Base-by-base conservation (phyloP, 345 rosid species). In the Melaleuca quinquenervia region DNA sequence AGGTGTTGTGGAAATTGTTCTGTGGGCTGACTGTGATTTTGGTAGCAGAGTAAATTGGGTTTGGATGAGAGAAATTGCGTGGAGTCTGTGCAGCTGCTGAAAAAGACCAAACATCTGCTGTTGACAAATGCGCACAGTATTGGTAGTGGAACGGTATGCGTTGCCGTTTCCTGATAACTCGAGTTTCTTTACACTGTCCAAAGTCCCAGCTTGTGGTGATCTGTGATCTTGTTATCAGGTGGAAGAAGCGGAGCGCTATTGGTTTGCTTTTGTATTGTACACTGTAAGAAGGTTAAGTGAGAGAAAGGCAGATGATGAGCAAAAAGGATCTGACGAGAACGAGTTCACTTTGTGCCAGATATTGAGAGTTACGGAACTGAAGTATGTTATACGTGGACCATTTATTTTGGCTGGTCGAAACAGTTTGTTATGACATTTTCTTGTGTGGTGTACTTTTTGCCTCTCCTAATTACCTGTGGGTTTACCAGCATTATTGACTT, bases 241-340 rank as follows among this genome's bases (percentile, higher is more conserved):
- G 60, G 99, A 97, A 88, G 99, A 97, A 90, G 96, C 93, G 15
- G 98, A 95, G 85, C 92, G 94, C 88, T 96, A 90, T 89, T 96
- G 97, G 98, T 94, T 92, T 89, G 95, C 98, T 1, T 96, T 96
- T 87, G 92, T 97, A 60, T 89, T 91, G 51, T 97, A 87, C 82
- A 93, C 96, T 2, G 92, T 94, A 54, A 94, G 91, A 89, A 94
- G 89, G 91, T 89, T 96, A 84, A 86, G 91, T 83, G 89, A 92
- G 90, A 92, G 85, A 90, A 90, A 85, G 50, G 89, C 87, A 54
- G 95, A 83, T 29, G 89, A 78, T 48, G 84, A 11, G 11, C 90
- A 50, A 32, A 87, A 85, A 76, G 91, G 86, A 55, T 64, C 93
- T 50, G 85, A 84, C 85, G 94, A 89, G 88, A 90, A 82, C 82